Evolutionary conservation across 331 rosid genomes (phyloP).

Genomic region (Quercus phellos): DNA sequence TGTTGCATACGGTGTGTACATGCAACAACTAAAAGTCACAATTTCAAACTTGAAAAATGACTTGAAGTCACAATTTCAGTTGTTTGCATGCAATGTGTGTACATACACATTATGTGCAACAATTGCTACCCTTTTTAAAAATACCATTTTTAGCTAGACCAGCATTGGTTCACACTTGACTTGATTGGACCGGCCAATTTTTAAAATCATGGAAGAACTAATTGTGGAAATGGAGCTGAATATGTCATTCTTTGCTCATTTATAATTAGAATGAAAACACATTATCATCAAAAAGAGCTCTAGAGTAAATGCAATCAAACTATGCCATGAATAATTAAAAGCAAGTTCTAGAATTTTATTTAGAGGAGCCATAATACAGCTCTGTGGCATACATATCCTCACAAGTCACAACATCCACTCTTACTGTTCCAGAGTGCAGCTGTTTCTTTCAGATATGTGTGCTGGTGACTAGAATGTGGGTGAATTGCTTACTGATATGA

Average conservation of each 20-base stretch:
- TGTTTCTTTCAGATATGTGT: neutral
- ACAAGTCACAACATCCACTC: neutral
- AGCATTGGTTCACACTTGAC: too few species aligned
- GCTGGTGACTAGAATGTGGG: neutral
- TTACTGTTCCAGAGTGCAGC: neutral
- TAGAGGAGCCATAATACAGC: neutral
- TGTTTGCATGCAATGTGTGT: too few species aligned
- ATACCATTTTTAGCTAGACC: too few species aligned
- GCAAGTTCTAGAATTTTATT: neutral
- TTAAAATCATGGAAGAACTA: neutral
- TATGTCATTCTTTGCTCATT: neutral
- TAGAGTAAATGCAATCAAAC: neutral
- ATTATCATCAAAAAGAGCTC: neutral
- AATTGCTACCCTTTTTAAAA: too few species aligned
- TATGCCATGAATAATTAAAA: neutral
- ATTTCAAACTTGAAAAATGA: too few species aligned
- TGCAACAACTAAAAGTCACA: too few species aligned
- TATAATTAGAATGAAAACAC: neutral
- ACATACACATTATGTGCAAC: too few species aligned
- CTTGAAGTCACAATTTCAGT: too few species aligned
- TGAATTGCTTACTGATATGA: neutral
- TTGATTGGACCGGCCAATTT: too few species aligned
- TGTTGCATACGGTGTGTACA: too few species aligned
- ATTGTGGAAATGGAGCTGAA: neutral
- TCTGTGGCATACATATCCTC: neutral